Conservation (phyloP, 352 stramenopile species). For the Globisporangium heterothallicum region DNA sequence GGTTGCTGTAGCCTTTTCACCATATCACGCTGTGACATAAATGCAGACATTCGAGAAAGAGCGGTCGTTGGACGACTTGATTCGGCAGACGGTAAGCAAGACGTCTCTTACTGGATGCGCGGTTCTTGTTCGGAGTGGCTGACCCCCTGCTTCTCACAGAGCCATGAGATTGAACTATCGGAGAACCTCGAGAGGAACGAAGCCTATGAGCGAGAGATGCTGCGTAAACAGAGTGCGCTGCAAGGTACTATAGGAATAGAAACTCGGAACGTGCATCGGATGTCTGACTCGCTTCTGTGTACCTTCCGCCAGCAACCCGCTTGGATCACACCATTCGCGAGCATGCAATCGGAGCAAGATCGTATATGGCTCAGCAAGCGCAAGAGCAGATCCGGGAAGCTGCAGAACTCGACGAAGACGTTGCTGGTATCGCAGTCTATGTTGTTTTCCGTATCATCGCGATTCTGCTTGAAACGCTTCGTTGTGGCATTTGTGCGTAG, state of each 20-base stretch:
- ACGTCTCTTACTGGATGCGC: background rate
- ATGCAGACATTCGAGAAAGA: constrained; percentile 82
- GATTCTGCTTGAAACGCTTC: background rate
- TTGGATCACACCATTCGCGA: constrained; percentile 61
- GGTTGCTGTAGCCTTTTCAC: constrained; percentile 1
- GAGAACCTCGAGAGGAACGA: constrained; percentile 78
- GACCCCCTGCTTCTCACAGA: constrained; percentile 21
- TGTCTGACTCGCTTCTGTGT: background rate
- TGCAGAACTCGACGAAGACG: constrained; percentile 28
- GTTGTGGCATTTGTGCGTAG: constrained; percentile 10
- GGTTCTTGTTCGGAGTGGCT: background rate
- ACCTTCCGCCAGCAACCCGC: constrained; percentile 38
- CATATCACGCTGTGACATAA: too few species aligned
- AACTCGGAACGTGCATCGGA: background rate
- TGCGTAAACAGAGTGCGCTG: constrained; percentile 43
- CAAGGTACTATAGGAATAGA: constrained; percentile 39
- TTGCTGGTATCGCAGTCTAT: constrained; percentile 23
- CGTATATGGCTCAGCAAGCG: constrained; percentile 48
- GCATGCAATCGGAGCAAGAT: constrained; percentile 48
- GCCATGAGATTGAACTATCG: constrained; percentile 63
- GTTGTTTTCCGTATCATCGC: too few species aligned
- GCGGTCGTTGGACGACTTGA: constrained; percentile 58
- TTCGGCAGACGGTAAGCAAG: constrained; percentile 51
- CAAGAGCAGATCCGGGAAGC: constrained; percentile 28
- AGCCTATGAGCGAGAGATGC: constrained; percentile 49